phyloP scores from a whole-genome alignment of 345 rosid species.

The Salix suchowensis region DNA sequence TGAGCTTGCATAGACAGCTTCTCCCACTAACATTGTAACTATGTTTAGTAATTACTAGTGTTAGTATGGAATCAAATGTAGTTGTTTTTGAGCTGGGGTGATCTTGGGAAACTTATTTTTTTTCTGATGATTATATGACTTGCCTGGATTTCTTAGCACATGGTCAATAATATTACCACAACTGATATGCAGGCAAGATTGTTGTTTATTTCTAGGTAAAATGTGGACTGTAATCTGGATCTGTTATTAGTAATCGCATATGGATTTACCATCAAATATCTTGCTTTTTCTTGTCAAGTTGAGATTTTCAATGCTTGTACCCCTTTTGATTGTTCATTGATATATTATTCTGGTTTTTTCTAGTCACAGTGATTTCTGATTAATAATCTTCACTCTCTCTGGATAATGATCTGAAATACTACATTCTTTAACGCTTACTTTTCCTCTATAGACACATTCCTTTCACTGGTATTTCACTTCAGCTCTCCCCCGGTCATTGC shows the following conservation, averaged over 20 bases:
- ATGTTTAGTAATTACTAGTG: too few relatives aligned
- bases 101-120: too few relatives aligned
- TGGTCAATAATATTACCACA: not conserved
- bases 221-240: not conserved
- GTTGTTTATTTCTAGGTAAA: not conserved
- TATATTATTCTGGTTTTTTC: too few relatives aligned
- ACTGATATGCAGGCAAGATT: not conserved
- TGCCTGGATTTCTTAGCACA: too few relatives aligned
- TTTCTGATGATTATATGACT: too few relatives aligned
- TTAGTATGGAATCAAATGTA: too few relatives aligned
- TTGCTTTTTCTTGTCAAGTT: not conserved
- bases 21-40: not conserved
- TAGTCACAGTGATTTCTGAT: not conserved
- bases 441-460: conserved; percentile 58
- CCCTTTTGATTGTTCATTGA: not conserved
- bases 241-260: not conserved
- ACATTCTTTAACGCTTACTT: conserved; percentile 37
- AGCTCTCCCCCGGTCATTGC: conserved; percentile 83
- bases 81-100: too few relatives aligned
- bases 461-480: conserved; percentile 96
- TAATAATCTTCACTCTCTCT: not conserved
- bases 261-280: not conserved
- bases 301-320: not conserved
- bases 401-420: not conserved
- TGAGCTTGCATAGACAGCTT: not conserved